These are phyloP conservation scores for Moesziomyces sp. DNA, from an alignment of 1,284 basidiomycete genomes.

Conservation along the genomic window DNA sequence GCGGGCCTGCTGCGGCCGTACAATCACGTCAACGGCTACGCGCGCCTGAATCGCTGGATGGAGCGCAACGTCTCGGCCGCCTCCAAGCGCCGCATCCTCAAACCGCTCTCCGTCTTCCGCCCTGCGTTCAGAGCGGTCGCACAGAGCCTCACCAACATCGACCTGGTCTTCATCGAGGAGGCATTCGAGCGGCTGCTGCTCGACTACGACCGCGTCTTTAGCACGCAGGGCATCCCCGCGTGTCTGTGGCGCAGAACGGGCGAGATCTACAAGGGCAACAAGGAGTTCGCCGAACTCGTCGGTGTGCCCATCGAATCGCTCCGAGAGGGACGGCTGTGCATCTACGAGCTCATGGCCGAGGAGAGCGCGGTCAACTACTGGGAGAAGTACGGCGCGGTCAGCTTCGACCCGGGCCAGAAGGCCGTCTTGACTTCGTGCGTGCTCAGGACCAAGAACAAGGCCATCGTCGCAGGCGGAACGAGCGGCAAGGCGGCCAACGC, in stretches of 20 bases:
- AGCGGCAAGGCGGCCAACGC: slow-evolving; percentile 7
- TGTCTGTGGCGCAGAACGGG: slow-evolving; percentile 97
- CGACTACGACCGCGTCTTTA: slow-evolving; percentile 93
- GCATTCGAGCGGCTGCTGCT: slow-evolving; percentile 93
- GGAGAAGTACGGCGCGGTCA: slow-evolving; percentile 72
- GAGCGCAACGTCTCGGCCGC: slow-evolving; percentile 75
- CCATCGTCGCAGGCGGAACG: slow-evolving; percentile 24
- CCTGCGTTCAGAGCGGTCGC: slow-evolving; percentile 78
- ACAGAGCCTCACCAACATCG: slow-evolving; percentile 88
- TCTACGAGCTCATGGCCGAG: slow-evolving; percentile 82
- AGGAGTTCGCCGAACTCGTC: slow-evolving; percentile 89
- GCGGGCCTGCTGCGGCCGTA: slow-evolving; percentile 93
- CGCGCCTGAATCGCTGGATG: slow-evolving; percentile 77
- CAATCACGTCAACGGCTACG: slow-evolving; percentile 79
- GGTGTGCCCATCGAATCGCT: slow-evolving; percentile 83
- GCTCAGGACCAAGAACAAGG: slow-evolving; percentile 69
- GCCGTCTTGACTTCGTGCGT: slow-evolving; percentile 94
- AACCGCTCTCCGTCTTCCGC: slow-evolving; percentile 86
- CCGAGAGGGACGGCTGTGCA: slow-evolving; percentile 88
- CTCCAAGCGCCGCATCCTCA: slow-evolving; percentile 87
- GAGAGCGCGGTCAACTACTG: slow-evolving; percentile 97
- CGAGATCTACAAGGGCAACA: slow-evolving; percentile 97
- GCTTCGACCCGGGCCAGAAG: slow-evolving; percentile 82
- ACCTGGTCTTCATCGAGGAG: slow-evolving; percentile 86
- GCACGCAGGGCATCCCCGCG: slow-evolving; percentile 82